A percentile compares a stretch with the other conserved stretches of the same genome.
These are phyloP conservation scores for Aureobasidium sp. DNA, from an alignment of 2,329 filamentous ascomycete genomes.

Conservation along the genomic window DNA sequence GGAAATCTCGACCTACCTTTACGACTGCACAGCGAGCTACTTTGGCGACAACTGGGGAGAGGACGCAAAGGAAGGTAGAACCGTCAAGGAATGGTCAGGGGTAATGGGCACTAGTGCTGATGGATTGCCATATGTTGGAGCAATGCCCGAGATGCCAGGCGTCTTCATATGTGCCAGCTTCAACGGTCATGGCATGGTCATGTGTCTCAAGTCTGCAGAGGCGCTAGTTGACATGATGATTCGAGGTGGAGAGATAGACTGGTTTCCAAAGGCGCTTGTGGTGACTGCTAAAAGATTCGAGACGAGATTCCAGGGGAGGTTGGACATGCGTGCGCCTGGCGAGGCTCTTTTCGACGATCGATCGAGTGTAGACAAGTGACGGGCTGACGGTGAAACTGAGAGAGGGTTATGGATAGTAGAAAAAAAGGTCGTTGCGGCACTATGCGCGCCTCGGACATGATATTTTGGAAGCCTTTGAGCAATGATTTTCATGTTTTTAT, in stretches of 20 bases:
- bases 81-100: constrained; percentile 37
- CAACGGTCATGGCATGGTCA: constrained; percentile 47
- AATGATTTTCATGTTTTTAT: constrained; percentile 13
- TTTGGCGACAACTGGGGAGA: constrained; percentile 42
- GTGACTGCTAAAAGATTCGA: constrained; percentile 36
- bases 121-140: constrained; percentile 39
- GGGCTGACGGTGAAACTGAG: neutral
- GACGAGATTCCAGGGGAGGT: constrained; percentile 12
- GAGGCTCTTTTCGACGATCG: constrained; percentile 10
- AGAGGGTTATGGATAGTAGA: neutral
- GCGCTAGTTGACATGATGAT: constrained; percentile 46
- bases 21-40: constrained; percentile 35
- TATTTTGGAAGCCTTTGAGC: constrained; percentile 9
- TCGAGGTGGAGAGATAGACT: constrained; percentile 28
- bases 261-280: constrained; percentile 47
- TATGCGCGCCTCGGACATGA: constrained; percentile 13
- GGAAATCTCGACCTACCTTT: constrained; percentile 42
- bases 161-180: constrained; percentile 53
- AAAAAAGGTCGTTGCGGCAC: constrained; percentile 11
- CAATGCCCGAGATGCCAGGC: constrained; percentile 33
- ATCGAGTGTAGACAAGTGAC: neutral
- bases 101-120: constrained; percentile 47
- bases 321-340: constrained; percentile 16
- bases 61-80: constrained; percentile 18
- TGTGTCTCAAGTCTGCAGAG: constrained; percentile 43